Percentiles rank a stretch among this genome's conserved stretches.
Conservation (phyloP, 768 basidiomycete species). For the Dictyophora rubrovolvata region DNA sequence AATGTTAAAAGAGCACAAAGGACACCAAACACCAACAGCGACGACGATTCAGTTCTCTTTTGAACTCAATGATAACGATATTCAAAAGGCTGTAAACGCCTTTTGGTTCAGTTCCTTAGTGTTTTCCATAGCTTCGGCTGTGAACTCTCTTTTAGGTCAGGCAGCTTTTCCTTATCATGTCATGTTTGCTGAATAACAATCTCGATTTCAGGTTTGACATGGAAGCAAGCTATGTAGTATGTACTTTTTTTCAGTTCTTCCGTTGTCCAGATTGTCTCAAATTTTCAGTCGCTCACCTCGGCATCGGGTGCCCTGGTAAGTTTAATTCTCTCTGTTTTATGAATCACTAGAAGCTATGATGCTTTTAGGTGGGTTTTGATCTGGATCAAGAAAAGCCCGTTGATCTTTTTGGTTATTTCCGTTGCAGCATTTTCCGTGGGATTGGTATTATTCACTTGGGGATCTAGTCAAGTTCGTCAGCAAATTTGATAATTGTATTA, state of each 20-base stretch:
- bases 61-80: conserved; percentile 25
- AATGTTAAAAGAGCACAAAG: not conserved
- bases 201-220: conserved; percentile 40
- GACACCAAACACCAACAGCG: not conserved
- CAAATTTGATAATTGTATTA: not conserved
- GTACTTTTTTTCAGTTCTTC: conserved; percentile 21
- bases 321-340: not conserved
- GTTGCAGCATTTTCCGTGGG: conserved; percentile 77
- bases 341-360: not conserved
- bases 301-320: conserved; percentile 58
- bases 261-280: conserved; percentile 13
- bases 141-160: conserved; percentile 55
- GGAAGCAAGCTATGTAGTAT: conserved; percentile 79
- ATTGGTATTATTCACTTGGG: conserved; percentile 66
- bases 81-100: conserved; percentile 49
- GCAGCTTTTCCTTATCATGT: not conserved
- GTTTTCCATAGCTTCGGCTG: conserved; percentile 67
- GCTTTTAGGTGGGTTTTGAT: conserved; percentile 53
- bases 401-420: conserved; percentile 76
- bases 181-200: not conserved
- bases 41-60: conserved; percentile 54
- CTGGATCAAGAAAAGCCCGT: conserved; percentile 78
- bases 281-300: conserved; percentile 54
- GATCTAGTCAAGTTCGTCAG: conserved; percentile 47
- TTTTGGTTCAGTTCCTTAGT: conserved; percentile 72